Conservation (phyloP, 139 green algal species). For the Nannochloris sp. region DNA sequence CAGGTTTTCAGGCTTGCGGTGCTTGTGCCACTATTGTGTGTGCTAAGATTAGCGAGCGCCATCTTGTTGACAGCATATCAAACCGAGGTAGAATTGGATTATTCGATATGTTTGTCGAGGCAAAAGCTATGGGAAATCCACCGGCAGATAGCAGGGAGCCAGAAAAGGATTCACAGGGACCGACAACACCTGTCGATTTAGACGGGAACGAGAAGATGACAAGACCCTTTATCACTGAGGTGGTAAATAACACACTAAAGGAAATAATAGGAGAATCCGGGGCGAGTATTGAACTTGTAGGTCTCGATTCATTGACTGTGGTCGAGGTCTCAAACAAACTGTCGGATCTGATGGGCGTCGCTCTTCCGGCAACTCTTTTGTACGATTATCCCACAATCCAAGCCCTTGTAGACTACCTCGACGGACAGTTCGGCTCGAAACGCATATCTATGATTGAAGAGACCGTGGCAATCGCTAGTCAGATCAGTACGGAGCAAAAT, state of each 20-base stretch:
- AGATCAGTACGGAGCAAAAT: conserved; percentile 2
- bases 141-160: too few relatives aligned
- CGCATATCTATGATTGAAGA: conserved; percentile 5
- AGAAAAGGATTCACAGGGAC: too few relatives aligned
- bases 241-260: neutral
- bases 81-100: too few relatives aligned
- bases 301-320: conserved; percentile 62
- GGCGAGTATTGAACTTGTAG: neutral
- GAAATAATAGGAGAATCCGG: neutral
- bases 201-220: too few relatives aligned
- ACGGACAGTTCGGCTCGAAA: neutral
- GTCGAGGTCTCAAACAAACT: conserved; percentile 52
- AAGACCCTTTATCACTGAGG: neutral
- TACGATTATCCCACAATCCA: conserved; percentile 46
- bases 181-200: too few relatives aligned
- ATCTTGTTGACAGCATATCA: too few relatives aligned
- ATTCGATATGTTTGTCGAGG: too few relatives aligned
- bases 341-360: neutral
- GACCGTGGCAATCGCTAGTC: neutral
- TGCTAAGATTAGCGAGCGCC: too few relatives aligned
- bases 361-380: conserved; percentile 31
- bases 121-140: too few relatives aligned
- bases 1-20: too few relatives aligned
- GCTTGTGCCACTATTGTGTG: too few relatives aligned
- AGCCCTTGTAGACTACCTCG: conserved; percentile 29